phyloP scores from a whole-genome alignment of 78 protist species.

The Dictyostelium discoideum region DNA sequence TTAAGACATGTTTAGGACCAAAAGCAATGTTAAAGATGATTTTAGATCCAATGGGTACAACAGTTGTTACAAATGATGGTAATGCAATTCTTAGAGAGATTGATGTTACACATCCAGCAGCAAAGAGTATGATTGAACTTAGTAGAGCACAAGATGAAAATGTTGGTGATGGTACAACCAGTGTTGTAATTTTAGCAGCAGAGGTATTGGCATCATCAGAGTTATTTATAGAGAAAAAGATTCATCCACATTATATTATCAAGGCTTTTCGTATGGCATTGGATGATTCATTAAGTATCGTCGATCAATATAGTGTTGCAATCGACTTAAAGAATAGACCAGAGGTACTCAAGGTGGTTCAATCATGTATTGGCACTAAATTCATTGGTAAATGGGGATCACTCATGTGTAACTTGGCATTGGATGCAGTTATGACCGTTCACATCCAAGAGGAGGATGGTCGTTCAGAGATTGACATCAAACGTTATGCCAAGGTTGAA shows the following conservation, averaged over 20 bases:
- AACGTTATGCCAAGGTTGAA: constrained; percentile 97
- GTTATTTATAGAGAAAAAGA: constrained; percentile 89
- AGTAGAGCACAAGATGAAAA: constrained; percentile 97
- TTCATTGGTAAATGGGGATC: constrained; percentile 90
- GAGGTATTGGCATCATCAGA: constrained; percentile 94
- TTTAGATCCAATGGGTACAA: constrained; percentile 98
- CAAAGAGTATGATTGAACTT: constrained; percentile 97
- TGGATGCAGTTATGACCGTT: constrained; percentile 97
- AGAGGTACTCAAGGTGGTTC: constrained; percentile 84
- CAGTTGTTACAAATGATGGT: constrained; percentile 98
- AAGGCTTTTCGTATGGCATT: constrained; percentile 91
- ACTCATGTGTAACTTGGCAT: constrained; percentile 95
- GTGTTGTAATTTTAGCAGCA: constrained; percentile 97
- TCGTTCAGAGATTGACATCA: constrained; percentile 96
- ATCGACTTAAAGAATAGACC: constrained; percentile 88
- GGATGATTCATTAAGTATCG: constrained; percentile 89
- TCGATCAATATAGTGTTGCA: constrained; percentile 84
- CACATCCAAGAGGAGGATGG: constrained; percentile 76
- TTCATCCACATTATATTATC: constrained; percentile 96
- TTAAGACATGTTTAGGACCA: constrained; percentile 98
- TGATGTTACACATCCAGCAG: constrained; percentile 99
- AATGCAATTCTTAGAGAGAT: constrained; percentile 98
- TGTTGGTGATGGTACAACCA: constrained; percentile 99
- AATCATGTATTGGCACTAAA: constrained; percentile 94
- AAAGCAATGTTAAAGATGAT: constrained; percentile 99